Evolutionary conservation across 2,329 filamentous ascomycete species (phyloP), one percentile per base, ranked within the genome.

Genomic region (Colletotrichum falcatum): DNA sequence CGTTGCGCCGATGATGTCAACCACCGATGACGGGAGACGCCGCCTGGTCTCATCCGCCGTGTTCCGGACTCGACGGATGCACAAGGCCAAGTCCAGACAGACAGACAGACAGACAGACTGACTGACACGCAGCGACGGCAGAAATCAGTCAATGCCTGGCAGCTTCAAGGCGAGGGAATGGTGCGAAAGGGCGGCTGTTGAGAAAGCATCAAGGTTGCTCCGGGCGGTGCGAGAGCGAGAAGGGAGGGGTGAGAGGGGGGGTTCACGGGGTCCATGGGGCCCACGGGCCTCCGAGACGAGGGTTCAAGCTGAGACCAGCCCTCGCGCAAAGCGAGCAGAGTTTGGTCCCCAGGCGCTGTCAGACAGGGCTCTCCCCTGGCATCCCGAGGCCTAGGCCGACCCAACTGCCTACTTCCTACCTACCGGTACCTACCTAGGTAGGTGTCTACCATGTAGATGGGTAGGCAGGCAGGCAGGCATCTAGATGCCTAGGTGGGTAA

Each of bases 181-280:
- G 28, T 37, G 48, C 35, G 55, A 46, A 42, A 60, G 54, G 37
- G 30, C 48, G 37, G 33, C n/a, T 9, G 26, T 18, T 46, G 37
- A 28, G 46, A 61, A 66, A 66, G 61, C 62, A 61, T 66, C 39
- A 61, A 20, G 39, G 48, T 48, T 44, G 53, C 65, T 30, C 8
- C n/a, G 9, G 8, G 16, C 20, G 42, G 6, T 23, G 18, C 42
- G 14, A 49, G 4, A 26, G 28, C n/a, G 7, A 51, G 35, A 23
- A 44, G 3, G 51, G 37, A 11, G 35, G 35, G 35, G 35, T 33
- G 3, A 12, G 35, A 12, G 2, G 35, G 35, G 11, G 64, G 65
- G 35, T 18, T 12, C 33, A 39, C 33, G 23, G 46, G 33, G 55
- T 18, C n/a, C n/a, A n/a, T n/a, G n/a, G n/a, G n/a, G n/a, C 12